Percentiles rank a stretch among this genome's conserved stretches.
These are phyloP conservation scores for Paecilomyces variotii DNA, from an alignment of 2,329 filamentous ascomycete species.

Conservation along the genomic window DNA sequence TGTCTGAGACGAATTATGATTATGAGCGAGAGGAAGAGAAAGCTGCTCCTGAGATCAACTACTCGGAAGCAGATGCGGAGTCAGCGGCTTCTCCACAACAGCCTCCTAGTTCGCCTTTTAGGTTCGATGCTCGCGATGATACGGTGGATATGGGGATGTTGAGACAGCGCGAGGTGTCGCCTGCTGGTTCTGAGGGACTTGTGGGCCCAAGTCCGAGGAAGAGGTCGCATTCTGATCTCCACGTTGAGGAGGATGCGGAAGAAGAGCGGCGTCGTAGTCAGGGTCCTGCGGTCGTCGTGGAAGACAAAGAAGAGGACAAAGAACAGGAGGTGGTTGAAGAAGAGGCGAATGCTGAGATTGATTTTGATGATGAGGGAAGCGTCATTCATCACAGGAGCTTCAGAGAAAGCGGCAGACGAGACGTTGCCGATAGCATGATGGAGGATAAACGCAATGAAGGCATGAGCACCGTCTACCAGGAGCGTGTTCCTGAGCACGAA, in stretches of 20 bases:
- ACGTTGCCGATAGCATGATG: constrained; percentile 28
- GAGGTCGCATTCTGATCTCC: constrained; percentile 18
- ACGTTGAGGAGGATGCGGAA: constrained; percentile 12
- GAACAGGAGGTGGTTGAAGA: constrained; percentile 4
- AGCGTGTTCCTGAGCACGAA: constrained; percentile 14
- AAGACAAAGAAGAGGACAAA: constrained; percentile 1
- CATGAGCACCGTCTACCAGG: constrained; percentile 34
- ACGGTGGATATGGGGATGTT: constrained; percentile 22
- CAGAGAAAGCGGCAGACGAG: constrained; percentile 5
- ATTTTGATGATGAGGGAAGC: constrained; percentile 18
- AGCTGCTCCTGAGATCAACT: constrained; percentile 10
- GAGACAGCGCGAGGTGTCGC: background rate
- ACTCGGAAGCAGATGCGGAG: constrained; percentile 11
- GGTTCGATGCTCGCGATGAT: constrained; percentile 22
- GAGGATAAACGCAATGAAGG: constrained; percentile 33
- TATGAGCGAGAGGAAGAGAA: constrained; percentile 8
- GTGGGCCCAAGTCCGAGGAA: constrained; percentile 4
- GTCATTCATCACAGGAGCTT: constrained; percentile 13
- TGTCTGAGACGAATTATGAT: constrained; percentile 10
- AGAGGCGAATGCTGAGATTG: constrained; percentile 16
- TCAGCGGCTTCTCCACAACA: constrained; percentile 15
- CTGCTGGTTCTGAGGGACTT: background rate
- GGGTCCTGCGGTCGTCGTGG: background rate
- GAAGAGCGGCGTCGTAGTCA: background rate
- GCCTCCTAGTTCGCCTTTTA: constrained; percentile 31